phyloP scores from a whole-genome alignment of 345 rosid genomes.

The Erysimum cheiranthoides region DNA sequence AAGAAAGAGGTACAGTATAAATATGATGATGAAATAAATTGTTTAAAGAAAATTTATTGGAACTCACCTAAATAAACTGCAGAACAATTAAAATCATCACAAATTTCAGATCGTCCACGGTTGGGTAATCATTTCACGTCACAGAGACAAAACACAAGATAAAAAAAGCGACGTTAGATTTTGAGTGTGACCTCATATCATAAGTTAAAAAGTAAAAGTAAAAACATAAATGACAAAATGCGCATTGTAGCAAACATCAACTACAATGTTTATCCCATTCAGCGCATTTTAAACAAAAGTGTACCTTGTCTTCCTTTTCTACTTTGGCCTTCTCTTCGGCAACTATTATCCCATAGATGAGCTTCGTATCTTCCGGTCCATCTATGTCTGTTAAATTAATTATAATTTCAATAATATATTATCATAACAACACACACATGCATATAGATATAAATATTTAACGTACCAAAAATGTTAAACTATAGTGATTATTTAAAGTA shows the following conservation, averaged over 20 bases:
- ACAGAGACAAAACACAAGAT: slow-evolving; percentile 47
- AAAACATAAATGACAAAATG: not conserved
- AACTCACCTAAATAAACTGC: slow-evolving; percentile 88
- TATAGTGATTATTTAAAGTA: not conserved
- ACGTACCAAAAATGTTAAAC: not conserved
- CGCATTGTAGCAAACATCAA: slow-evolving; percentile 44
- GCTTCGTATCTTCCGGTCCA: slow-evolving; percentile 98
- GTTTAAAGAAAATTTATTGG: slow-evolving; percentile 23
- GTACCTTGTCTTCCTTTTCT: slow-evolving; percentile 96
- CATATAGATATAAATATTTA: not conserved
- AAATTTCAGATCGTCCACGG: slow-evolving; percentile 52
- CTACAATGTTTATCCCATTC: too few relatives aligned
- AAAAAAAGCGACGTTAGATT: slow-evolving; percentile 46
- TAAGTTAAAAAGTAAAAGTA: not conserved
- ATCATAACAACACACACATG: not conserved
- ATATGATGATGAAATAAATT: slow-evolving; percentile 13
- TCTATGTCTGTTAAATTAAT: slow-evolving; percentile 60
- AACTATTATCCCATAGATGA: slow-evolving; percentile 94
- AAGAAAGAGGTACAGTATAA: not conserved
- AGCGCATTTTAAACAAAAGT: slow-evolving; percentile 38
- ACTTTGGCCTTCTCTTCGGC: slow-evolving; percentile 92
- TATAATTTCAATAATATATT: not conserved
- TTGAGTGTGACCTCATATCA: too few relatives aligned
- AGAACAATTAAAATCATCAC: slow-evolving; percentile 46
- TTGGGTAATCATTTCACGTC: slow-evolving; percentile 60